A percentile compares a stretch with the other conserved stretches of the same genome.
phyloP scores from a whole-genome alignment of 768 basidiomycete species.

The Sporobolomyces phaffii region DNA sequence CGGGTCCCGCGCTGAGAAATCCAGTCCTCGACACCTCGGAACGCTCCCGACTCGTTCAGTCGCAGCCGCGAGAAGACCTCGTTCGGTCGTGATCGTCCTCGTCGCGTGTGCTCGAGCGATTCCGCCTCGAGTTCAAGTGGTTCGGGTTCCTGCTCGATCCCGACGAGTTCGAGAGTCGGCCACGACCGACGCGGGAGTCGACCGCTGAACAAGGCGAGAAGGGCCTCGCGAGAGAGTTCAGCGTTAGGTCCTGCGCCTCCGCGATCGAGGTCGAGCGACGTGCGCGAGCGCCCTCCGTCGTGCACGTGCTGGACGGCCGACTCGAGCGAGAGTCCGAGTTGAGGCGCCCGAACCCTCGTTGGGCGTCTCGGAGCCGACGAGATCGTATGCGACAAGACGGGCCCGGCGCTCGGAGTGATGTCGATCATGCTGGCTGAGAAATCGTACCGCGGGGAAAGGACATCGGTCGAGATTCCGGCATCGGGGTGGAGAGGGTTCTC shows the following conservation, averaged over 20 bases:
- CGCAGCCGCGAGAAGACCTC: not conserved
- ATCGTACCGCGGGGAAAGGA: slow-evolving; percentile 13
- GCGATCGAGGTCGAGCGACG: not conserved
- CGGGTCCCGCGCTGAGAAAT: not conserved
- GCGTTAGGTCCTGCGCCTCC: not conserved
- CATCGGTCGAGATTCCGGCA: slow-evolving; percentile 17
- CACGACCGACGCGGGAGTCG: slow-evolving; percentile 4
- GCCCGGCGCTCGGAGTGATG: not conserved
- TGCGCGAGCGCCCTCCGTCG: not conserved
- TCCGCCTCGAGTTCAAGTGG: too few relatives aligned
- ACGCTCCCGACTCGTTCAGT: not conserved
- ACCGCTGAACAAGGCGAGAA: slow-evolving; percentile 18
- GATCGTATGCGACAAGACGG: not conserved
- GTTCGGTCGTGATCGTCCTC: not conserved
- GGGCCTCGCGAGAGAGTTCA: slow-evolving; percentile 5
- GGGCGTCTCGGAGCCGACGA: not conserved
- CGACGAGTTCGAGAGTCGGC: slow-evolving; percentile 27
- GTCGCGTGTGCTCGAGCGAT: too few relatives aligned
- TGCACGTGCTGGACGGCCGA: not conserved
- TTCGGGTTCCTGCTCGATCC: slow-evolving; percentile 13
- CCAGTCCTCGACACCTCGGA: slow-evolving; percentile 18
- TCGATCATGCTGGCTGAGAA: slow-evolving; percentile 2
- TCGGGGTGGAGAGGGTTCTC: slow-evolving; percentile 18
- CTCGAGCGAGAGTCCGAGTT: slow-evolving; percentile 16
- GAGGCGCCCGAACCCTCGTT: not conserved